Evolutionary conservation across 495 filamentous ascomycete species (phyloP), one percentile per base, ranked within the genome.

Genomic region (Letharia columbiana): DNA sequence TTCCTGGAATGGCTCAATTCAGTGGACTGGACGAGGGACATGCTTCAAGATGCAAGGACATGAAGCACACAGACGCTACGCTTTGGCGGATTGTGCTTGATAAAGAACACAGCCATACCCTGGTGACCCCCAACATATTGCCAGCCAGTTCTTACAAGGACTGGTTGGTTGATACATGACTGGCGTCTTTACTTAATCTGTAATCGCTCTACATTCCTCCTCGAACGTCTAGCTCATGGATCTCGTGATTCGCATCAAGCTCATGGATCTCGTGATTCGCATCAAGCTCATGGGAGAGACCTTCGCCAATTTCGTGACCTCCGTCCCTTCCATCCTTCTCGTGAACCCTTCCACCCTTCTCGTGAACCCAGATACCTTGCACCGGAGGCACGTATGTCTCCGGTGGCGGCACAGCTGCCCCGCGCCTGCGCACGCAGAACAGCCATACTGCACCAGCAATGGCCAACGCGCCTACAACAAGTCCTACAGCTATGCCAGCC

Each of bases 11-110:
- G 52, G 52, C 35, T 42, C 12, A 64, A 60, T 54, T 64, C 42
- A 23, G 52, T 63, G 39, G 61, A 64, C 37, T 64, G 52, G 52
- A 67, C 66, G 18, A 49, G 66, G 18, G 61, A 64, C 40, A 47
- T 67, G 35, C 45, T 64, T 11, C 66, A 60, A 13, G 61, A 67
- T 44, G 66, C 61, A 47, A 64, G 66, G 66, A 67, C 44, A n/a
- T 60, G 20, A 64, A 20, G 44, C 12, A 2, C 9, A 42, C 3
- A 11, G 13, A 42, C 41, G 41, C 15, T 47, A 47, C 18, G 17
- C 18, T 20, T 20, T 3, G 8, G 18, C 3, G 2, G 4, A 47
- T 47, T 20, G 4, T 20, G 44, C 44, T 4, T 28, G 44, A 15
- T 47, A 17, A 20, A 20, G 44, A 47, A 47, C 18, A 20, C 15